phyloP scores from a whole-genome alignment of 2,329 filamentous ascomycete species.

The Fusarium mangiferae region DNA sequence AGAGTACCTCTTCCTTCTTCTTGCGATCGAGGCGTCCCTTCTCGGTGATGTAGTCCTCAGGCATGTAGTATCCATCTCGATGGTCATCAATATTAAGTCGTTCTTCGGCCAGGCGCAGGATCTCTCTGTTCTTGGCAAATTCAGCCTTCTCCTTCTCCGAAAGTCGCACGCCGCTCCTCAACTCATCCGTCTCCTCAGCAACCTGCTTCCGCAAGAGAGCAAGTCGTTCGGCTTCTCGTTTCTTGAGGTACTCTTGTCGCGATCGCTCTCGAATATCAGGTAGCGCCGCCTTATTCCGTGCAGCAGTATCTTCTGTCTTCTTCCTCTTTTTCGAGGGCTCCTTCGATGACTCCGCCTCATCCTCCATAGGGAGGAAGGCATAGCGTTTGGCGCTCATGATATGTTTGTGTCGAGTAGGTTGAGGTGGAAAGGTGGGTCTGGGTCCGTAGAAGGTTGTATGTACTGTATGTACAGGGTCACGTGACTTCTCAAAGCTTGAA shows the following conservation, averaged over 20 bases:
- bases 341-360: conserved; percentile 73
- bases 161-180: conserved; percentile 78
- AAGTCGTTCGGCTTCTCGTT: conserved; percentile 86
- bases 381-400: conserved; percentile 66
- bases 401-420: not conserved
- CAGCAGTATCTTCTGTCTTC: conserved; percentile 65
- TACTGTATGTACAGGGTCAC: not conserved
- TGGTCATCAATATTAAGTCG: conserved; percentile 89
- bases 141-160: conserved; percentile 85
- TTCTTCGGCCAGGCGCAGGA: conserved; percentile 84
- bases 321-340: conserved; percentile 66
- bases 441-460: too few species aligned
- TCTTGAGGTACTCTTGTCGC: conserved; percentile 91
- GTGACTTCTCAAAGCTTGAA: not conserved
- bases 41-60: conserved; percentile 94
- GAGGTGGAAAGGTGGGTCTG: not conserved
- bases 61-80: conserved; percentile 90
- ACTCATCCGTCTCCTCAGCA: conserved; percentile 84
- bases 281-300: conserved; percentile 77
- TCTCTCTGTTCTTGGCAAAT: conserved; percentile 88
- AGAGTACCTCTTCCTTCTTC: conserved; percentile 89
- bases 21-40: conserved; percentile 89
- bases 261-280: conserved; percentile 84
- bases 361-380: conserved; percentile 74
- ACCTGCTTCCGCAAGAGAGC: conserved; percentile 91